Conservation (phyloP, 2,329 filamentous ascomycete genomes). For the Diaporthe ilicicola region DNA sequence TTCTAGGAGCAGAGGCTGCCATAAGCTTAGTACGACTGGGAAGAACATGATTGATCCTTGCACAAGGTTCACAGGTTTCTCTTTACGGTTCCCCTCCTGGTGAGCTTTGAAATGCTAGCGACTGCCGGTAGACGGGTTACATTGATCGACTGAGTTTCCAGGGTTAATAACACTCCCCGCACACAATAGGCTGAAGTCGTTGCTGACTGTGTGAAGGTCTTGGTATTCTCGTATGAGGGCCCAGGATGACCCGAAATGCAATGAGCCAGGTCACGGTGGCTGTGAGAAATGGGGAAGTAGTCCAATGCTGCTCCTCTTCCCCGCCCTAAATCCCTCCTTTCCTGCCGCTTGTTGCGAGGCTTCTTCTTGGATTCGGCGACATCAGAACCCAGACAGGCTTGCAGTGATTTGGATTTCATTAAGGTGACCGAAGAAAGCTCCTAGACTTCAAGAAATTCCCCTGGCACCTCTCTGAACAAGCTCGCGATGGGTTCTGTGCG, state of each 20-base stretch:
- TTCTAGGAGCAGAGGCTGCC: background rate
- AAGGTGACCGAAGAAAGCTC: background rate
- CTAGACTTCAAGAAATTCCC: no score
- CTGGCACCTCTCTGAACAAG: background rate
- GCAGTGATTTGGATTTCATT: no score
- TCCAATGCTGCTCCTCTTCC: background rate
- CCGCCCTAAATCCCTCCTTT: no score
- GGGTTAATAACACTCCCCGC: background rate
- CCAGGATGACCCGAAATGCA: background rate
- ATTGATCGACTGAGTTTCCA: background rate
- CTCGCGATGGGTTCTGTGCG: background rate
- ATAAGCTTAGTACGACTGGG: no score
- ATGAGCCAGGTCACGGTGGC: background rate
- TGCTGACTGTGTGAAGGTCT: background rate
- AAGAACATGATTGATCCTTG: background rate
- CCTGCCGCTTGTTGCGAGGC: background rate
- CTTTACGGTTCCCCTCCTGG: background rate
- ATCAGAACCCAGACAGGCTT: background rate
- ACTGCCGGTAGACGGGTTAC: background rate
- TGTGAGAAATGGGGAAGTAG: background rate
- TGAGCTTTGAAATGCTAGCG: background rate
- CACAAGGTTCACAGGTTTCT: background rate
- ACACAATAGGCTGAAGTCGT: background rate
- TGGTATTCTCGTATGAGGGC: constrained; percentile 22
- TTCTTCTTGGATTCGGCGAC: background rate